phyloP scores from a whole-genome alignment of 371 early-diverging fungal genomes.

The Syncephalastrum contaminatum region DNA sequence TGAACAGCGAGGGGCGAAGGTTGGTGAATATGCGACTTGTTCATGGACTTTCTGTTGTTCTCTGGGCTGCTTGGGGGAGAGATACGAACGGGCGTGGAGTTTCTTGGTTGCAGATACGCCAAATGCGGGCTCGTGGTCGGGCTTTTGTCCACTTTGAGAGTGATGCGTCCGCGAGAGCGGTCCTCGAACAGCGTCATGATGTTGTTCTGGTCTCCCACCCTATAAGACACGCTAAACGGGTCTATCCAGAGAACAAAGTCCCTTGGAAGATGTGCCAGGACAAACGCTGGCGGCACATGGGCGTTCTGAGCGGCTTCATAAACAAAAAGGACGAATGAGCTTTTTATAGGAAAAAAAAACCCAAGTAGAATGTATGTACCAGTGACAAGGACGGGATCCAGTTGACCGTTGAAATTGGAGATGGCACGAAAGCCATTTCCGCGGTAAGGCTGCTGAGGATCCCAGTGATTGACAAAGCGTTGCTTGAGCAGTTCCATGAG shows the following conservation, averaged over 20 bases:
- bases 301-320: constrained; percentile 28
- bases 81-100: constrained; percentile 41
- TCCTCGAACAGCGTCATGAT: constrained; percentile 75
- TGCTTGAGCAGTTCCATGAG: constrained; percentile 42
- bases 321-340: too few species aligned
- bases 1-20: constrained; percentile 15
- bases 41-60: constrained; percentile 15
- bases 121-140: constrained; percentile 14
- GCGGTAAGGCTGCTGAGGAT: constrained; percentile 59
- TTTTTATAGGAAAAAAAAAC: neutral
- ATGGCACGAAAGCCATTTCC: constrained; percentile 82
- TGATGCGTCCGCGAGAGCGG: constrained; percentile 56
- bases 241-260: constrained; percentile 85
- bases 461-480: constrained; percentile 71
- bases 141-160: constrained; percentile 38
- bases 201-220: constrained; percentile 76
- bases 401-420: constrained; percentile 64
- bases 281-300: constrained; percentile 19
- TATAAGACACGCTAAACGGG: constrained; percentile 75
- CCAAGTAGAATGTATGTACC: constrained; percentile 21
- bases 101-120: constrained; percentile 36
- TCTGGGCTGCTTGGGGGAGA: constrained; percentile 49
- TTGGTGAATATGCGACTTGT: constrained; percentile 15
- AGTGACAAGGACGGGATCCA: constrained; percentile 61
- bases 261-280: constrained; percentile 57